Evolutionary conservation across 345 rosid genomes (phyloP).

Genomic region (Arabidopsis suecica): DNA sequence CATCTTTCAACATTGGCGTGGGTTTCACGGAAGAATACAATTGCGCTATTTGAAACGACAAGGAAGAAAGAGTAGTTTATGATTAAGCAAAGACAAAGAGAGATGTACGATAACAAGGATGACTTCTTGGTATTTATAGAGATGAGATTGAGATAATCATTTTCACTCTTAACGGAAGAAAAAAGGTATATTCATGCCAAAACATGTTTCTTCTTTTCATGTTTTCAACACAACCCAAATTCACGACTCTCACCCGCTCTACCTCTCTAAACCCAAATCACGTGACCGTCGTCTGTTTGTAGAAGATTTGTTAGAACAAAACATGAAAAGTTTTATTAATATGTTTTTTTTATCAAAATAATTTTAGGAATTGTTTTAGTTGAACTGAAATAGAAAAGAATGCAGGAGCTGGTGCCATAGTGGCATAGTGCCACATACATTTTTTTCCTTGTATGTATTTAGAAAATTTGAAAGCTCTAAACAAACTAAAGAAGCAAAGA

Average conservation of each 20-base stretch:
- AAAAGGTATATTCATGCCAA: conserved; percentile 1
- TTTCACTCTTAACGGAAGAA: conserved; percentile 3
- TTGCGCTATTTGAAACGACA: conserved; percentile 29
- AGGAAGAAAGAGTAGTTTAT: conserved; percentile 5
- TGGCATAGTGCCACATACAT: background rate
- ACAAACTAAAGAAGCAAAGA: background rate
- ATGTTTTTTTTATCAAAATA: background rate
- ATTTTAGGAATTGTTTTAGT: background rate
- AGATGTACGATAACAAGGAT: background rate
- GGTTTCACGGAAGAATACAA: conserved; percentile 38
- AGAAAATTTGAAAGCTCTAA: background rate
- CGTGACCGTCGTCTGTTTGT: conserved; percentile 16
- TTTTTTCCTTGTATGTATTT: background rate
- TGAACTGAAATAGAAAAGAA: background rate
- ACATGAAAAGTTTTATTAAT: background rate
- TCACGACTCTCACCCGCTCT: conserved; percentile 24
- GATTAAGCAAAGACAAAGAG: conserved; percentile 16
- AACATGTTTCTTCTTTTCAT: conserved; percentile 30
- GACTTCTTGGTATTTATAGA: conserved; percentile 29
- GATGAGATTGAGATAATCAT: conserved; percentile 6
- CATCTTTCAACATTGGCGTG: conserved; percentile 41
- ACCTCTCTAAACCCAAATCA: conserved; percentile 6
- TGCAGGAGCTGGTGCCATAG: background rate
- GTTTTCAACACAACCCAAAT: conserved; percentile 14
- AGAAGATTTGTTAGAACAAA: conserved; percentile 11